Evolutionary conservation across 2,329 filamentous ascomycete genomes (phyloP).

Genomic region (Ceratocystis albifundus): DNA sequence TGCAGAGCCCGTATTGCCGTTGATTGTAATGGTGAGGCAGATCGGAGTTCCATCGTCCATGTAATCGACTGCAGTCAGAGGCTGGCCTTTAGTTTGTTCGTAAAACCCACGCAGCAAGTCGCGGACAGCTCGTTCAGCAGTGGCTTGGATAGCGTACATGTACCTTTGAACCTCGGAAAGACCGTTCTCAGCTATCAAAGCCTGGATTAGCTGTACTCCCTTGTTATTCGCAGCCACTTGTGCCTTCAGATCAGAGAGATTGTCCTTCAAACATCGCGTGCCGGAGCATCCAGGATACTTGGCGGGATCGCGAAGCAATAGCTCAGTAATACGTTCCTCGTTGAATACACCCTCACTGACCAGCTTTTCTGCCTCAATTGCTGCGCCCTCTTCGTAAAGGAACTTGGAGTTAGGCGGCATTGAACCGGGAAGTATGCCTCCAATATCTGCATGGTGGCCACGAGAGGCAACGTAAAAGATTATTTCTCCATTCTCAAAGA

Average conservation of each 20-base stretch:
- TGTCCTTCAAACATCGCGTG: conserved; percentile 66
- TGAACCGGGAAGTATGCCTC: conserved; percentile 65
- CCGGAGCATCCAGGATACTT: conserved; percentile 65
- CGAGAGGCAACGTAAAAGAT: conserved; percentile 73
- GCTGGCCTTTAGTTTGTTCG: conserved; percentile 56
- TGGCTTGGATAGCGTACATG: conserved; percentile 70
- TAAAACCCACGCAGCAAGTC: conserved; percentile 60
- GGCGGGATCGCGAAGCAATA: conserved; percentile 62
- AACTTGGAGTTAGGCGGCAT: conserved; percentile 66
- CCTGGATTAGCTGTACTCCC: conserved; percentile 67
- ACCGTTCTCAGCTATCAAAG: conserved; percentile 65
- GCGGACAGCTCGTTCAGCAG: conserved; percentile 64
- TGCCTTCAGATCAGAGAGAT: conserved; percentile 71
- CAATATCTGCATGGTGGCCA: conserved; percentile 77
- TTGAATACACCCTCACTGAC: conserved; percentile 68
- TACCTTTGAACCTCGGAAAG: conserved; percentile 71
- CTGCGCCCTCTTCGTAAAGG: conserved; percentile 51
- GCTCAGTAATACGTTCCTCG: conserved; percentile 60
- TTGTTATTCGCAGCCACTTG: conserved; percentile 79
- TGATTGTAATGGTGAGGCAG: conserved; percentile 59
- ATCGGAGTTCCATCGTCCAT: conserved; percentile 82
- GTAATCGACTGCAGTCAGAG: conserved; percentile 60
- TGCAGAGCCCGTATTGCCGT: conserved; percentile 62
- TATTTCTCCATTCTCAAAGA: conserved; percentile 55
- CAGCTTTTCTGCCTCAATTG: conserved; percentile 55